Evolutionary conservation across 202 grass and related monocot species (phyloP), one percentile per base, ranked within the genome.

Genomic region (Setaria viridis): DNA sequence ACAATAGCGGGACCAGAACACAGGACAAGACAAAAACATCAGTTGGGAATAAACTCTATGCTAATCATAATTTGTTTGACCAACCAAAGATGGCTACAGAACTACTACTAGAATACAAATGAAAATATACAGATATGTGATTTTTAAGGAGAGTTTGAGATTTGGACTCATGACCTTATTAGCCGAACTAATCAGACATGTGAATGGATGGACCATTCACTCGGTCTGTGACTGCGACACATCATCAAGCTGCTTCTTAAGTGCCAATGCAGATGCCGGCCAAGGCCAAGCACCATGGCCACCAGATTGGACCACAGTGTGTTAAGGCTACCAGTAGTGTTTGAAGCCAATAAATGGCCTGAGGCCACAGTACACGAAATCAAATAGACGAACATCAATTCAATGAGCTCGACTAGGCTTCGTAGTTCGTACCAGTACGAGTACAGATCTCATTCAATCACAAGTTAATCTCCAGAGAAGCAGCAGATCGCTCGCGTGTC

Each of bases 301-400:
- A 60, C 16, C 43, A 84, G 50, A n/a, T 10, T 80, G 84, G 84
- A 87, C 85, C 84, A 87, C 84, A 29, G 19, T 17, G 67, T 70
- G 39, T 67, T 30, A 90, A 70, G 42, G n/a, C 66, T 50, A 29
- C 49, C 74, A 25, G 25, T 25, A 67, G 49, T 57, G 34, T 41
- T 74, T 74, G 20, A 67, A 74, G 29, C 25, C 42, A 56, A 41
- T 87, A 79, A 79, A 78, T 73, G 25, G 6, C 53, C 70, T 59
- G 76, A 66, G 80, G 29, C n/a, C 42, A 73, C 5, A 25, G 37
- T 48, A 50, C 37, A 49, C 13, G 39, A 72, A 72, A 85, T 86
- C 71, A 73, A 73, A 50, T 72, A 68, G 37, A 68, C 17, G 17
- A 42, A 35, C 25, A 50, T 7, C 30, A 49, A 74, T 74, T 76